Base-by-base conservation (phyloP, 208 protist species). In the Kentomonas sorsogonicus region DNA sequence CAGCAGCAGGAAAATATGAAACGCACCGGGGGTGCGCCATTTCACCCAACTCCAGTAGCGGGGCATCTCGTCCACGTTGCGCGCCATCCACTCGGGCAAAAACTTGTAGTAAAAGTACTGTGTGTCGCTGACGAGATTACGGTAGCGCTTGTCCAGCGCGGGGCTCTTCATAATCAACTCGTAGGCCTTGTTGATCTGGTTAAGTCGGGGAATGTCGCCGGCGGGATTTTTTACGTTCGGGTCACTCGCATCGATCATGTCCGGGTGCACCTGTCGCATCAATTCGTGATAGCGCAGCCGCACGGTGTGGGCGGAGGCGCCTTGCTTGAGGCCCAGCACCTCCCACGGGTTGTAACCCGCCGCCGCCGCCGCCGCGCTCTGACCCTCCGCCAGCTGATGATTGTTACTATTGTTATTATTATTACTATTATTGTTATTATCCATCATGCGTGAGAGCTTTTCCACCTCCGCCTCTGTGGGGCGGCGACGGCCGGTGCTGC, bases 41-140 rank as follows among this genome's bases (percentile, higher is more conserved):
- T 79, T 79, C 33, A 90, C 69, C 85, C 88, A 94, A 52, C 74
- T 89, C 79, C 80, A 94, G 61, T 92, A 94, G 31, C 88, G 78
- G 25, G 88, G 88, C 88, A 94, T 94, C 82, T 94, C 88, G 46
- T 94, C 88, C 46, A 94, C 80, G 56, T 94, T 94, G 40, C 80
- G 70, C 26, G 88, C 88, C 84, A 94, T 92, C 85, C 88, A 94
- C 74, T 94, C 80, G 0, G 88, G 88, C 29, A 94, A 71, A 43
- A 91, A 88, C 53, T 65, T 74, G 67, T 94, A 94, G 63, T 94
- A 94, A 52, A 91, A 73, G 66, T 91, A 83, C 61, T 92, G 84
- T 33, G 77, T 81, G 70, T 94, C 88, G 9, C 71, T 82, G 43
- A 94, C 79, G 11, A 94, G 63, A 53, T 91, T 91, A 63, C 84